A percentile compares a stretch with the other conserved stretches of the same genome.
Conservation (phyloP, 257 asterid species). For the Euphrasia confusa region DNA sequence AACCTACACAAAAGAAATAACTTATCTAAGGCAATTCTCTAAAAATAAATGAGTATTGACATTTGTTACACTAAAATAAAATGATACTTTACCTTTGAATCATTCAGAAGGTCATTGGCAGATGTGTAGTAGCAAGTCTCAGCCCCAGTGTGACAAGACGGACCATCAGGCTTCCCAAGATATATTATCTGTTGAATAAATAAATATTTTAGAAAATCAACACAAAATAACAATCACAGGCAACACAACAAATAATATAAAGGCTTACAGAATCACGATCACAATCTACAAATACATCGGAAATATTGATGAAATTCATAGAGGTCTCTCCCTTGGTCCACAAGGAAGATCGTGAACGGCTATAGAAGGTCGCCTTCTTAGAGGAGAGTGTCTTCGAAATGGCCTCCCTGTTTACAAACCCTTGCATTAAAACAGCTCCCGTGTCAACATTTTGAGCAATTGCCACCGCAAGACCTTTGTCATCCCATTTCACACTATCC, state of each 20-base stretch:
- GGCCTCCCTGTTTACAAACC: slow-evolving; percentile 76
- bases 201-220: neutral
- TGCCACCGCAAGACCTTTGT: slow-evolving; percentile 88
- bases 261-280: slow-evolving; percentile 83
- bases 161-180: slow-evolving; percentile 91
- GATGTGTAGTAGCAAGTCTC: slow-evolving; percentile 86
- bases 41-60: neutral
- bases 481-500: slow-evolving; percentile 91
- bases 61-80: neutral
- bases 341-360: slow-evolving; percentile 76
- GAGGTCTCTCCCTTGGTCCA: slow-evolving; percentile 98
- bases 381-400: slow-evolving; percentile 63
- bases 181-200: slow-evolving; percentile 53
- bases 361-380: slow-evolving; percentile 75
- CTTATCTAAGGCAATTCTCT: neutral
- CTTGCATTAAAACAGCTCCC: slow-evolving; percentile 91
- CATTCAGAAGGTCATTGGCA: slow-evolving; percentile 35
- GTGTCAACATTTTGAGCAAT: slow-evolving; percentile 91
- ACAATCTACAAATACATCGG: slow-evolving; percentile 74
- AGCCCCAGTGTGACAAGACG: slow-evolving; percentile 85
- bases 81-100: slow-evolving; percentile 34
- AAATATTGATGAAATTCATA: slow-evolving; percentile 72
- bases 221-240: neutral
- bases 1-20: slow-evolving; percentile 30
- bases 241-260: neutral